Base-by-base conservation (phyloP, 495 filamentous ascomycete genomes). In the Penicillium psychrofluorescens region DNA sequence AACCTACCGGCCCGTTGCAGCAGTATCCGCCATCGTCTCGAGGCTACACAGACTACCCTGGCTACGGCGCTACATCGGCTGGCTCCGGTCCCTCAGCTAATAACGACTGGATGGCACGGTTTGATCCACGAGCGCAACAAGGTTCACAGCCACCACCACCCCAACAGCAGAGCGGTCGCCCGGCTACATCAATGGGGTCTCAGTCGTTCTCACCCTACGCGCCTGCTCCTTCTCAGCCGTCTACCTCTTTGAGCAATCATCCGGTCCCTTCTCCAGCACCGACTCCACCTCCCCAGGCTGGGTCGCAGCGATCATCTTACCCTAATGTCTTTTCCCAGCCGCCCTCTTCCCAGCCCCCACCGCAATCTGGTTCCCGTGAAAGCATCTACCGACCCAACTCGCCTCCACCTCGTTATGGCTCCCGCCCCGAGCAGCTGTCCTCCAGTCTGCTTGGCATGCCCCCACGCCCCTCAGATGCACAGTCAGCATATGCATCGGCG, bases 91-190 rank as follows among this genome's bases (percentile, higher is more conserved):
- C 58, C 6, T 49, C 63, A 12, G 55, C 62, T 13, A 69, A 56
- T 38, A 67, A 64, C 43, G 69, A 73, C 44, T 73, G 69, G 69
- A 66, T 73, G 56, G 67, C 66, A 35, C 61, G 66, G 14, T 71
- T 71, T 44, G 69, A 73, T 42, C 69, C 69, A 13, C 48, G 69
- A 27, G 61, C 58, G 12, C 69, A 67, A 41, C 64, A 63, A 33
- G 50, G 44, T 4, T 58, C 51, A n/a, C 58, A 47, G 36, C 48
- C 56, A 14, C 60, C 55, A 33, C 36, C 51, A 29, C 50, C 55
- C 13, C 51, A 51, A 39, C 43, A 45, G 38, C 62, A 48, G 14
- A 61, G 42, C 32, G 46, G 43, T 31, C 66, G 60, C 11, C 15
- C 58, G 12, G 13, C 56, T 2, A 43, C 56, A 32, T 44, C 58